Percentiles rank a stretch among this genome's conserved stretches.
These are phyloP conservation scores for Sphagnum tenellum DNA, from an alignment of 225 moss, liverwort and hornwort species.

Conservation along the genomic window DNA sequence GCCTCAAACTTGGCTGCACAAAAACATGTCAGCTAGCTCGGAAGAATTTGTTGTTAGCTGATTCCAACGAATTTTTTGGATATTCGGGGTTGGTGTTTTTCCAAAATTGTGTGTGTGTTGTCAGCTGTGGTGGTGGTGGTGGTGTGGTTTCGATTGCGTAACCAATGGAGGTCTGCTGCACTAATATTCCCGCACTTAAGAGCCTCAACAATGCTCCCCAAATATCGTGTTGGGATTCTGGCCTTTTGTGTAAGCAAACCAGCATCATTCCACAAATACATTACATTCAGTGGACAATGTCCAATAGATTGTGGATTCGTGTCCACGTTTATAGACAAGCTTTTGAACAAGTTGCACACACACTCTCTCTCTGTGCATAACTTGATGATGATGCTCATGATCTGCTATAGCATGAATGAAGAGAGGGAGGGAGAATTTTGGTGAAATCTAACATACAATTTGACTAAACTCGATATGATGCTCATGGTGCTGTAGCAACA, in stretches of 20 bases:
- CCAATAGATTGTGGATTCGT: not conserved
- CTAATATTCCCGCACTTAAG: conserved; percentile 25
- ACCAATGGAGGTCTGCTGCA: conserved; percentile 30
- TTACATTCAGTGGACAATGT: no score
- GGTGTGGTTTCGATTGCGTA: no score
- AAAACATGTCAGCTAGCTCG: no score
- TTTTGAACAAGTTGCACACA: not conserved
- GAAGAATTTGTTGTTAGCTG: no score
- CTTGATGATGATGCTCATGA: no score
- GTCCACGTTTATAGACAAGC: not conserved
- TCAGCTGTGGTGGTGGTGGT: no score
- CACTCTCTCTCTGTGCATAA: no score
- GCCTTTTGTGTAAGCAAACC: conserved; percentile 26
- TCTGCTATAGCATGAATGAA: not conserved
- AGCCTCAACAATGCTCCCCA: conserved; percentile 20
- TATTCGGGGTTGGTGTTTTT: no score
- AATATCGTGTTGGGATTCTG: conserved; percentile 40
- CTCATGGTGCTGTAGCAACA: conserved; percentile 19
- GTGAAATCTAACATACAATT: no score
- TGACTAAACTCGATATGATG: not conserved
- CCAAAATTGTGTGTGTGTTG: no score
- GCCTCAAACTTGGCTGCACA: no score
- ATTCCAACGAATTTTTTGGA: no score
- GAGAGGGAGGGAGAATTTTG: not conserved
- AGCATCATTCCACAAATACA: not conserved